A percentile compares a stretch with the other conserved stretches of the same genome.
phyloP scores from a whole-genome alignment of 768 basidiomycete genomes.

The Mycena sanguinolenta region DNA sequence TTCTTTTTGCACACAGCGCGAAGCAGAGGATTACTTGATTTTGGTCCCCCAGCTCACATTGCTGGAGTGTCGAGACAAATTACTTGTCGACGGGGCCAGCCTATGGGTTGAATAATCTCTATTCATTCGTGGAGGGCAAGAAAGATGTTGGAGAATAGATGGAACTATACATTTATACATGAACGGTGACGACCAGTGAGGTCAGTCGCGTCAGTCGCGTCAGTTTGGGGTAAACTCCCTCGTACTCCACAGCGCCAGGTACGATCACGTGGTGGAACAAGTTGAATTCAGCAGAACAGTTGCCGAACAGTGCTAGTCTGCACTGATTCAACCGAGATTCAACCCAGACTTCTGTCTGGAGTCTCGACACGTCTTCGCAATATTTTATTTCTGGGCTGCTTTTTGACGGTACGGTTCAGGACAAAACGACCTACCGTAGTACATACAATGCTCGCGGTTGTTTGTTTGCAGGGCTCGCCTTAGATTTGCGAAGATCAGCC shows the following conservation, averaged over 20 bases:
- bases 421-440: too few species aligned
- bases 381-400: too few species aligned
- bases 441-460: too few species aligned
- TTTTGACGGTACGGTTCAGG: too few species aligned
- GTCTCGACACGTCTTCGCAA: too few species aligned
- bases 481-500: too few species aligned
- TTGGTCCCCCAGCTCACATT: conserved; percentile 34
- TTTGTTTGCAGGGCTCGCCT: too few species aligned
- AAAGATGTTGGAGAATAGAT: background rate
- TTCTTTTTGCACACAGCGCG: too few species aligned
- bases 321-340: too few species aligned
- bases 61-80: conserved; percentile 21
- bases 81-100: background rate
- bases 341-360: too few species aligned
- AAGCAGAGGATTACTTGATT: conserved; percentile 15
- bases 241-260: conserved; percentile 7
- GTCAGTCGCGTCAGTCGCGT: conserved; percentile 13
- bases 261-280: conserved; percentile 16
- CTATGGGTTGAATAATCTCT: conserved; percentile 12
- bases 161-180: conserved; percentile 9
- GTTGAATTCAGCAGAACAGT: background rate
- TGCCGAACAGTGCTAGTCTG: too few species aligned
- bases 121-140: conserved; percentile 11
- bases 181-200: conserved; percentile 15
- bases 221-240: background rate